phyloP scores from a whole-genome alignment of 2,329 filamentous ascomycete genomes.

The Fusarium sp. region DNA sequence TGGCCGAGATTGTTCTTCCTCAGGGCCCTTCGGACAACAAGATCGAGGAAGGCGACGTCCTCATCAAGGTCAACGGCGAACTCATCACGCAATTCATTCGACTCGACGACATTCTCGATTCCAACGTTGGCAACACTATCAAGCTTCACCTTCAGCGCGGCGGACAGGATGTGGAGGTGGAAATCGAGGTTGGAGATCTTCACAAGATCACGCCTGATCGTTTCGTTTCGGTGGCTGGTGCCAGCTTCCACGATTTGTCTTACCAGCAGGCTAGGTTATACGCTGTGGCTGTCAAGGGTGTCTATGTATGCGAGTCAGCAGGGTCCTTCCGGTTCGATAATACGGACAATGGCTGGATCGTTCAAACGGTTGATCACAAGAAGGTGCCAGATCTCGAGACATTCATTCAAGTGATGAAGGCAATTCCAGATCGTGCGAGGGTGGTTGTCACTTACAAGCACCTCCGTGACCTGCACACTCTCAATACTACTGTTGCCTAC shows the following conservation, averaged over 20 bases:
- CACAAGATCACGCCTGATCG: constrained; percentile 96
- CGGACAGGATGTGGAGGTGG: constrained; percentile 85
- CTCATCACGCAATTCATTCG: constrained; percentile 93
- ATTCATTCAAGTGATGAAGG: constrained; percentile 91
- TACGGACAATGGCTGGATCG: constrained; percentile 90
- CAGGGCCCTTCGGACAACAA: constrained; percentile 88
- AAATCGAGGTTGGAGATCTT: constrained; percentile 86
- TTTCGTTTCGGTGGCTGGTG: constrained; percentile 93
- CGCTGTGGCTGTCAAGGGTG: constrained; percentile 89
- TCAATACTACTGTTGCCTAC: constrained; percentile 91
- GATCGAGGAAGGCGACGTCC: constrained; percentile 92
- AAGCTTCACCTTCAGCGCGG: constrained; percentile 87
- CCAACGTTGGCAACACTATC: constrained; percentile 82
- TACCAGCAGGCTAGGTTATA: constrained; percentile 98
- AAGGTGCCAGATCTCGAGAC: constrained; percentile 87
- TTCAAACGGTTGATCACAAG: constrained; percentile 92
- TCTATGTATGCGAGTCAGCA: constrained; percentile 93
- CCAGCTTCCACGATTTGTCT: constrained; percentile 93
- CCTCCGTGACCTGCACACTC: constrained; percentile 90
- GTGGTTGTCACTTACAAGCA: constrained; percentile 97
- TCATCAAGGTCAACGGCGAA: constrained; percentile 93
- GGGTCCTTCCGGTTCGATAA: constrained; percentile 96
- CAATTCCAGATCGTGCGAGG: constrained; percentile 82
- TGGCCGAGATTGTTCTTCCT: constrained; percentile 93
- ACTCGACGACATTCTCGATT: constrained; percentile 91